Conservation (phyloP, 768 basidiomycete species). For the Coprinellus micaceus region DNA sequence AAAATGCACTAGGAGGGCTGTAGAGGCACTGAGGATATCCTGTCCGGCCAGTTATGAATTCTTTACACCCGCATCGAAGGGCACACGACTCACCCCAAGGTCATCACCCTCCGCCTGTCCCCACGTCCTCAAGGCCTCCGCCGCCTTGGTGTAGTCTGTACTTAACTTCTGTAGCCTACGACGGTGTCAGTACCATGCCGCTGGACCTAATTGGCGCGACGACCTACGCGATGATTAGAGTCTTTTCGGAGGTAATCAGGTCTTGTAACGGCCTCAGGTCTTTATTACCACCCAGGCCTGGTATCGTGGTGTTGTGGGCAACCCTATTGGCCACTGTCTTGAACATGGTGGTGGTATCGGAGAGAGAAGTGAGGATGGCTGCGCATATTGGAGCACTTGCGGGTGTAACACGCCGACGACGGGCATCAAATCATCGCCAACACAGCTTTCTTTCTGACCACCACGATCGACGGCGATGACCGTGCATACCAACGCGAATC, state of each 20-base stretch:
- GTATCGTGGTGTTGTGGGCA: slow-evolving; percentile 85
- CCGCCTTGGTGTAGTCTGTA: slow-evolving; percentile 61
- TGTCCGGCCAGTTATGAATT: slow-evolving; percentile 21
- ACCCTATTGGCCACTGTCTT: slow-evolving; percentile 74
- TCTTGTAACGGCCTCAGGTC: slow-evolving; percentile 83
- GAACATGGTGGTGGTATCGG: slow-evolving; percentile 52
- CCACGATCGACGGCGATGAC: too few relatives aligned
- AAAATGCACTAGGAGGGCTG: slow-evolving; percentile 63
- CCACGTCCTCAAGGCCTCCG: slow-evolving; percentile 71
- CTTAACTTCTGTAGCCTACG: slow-evolving; percentile 63
- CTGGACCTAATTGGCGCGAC: background rate
- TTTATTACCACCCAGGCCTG: slow-evolving; percentile 64
- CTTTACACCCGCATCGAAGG: background rate
- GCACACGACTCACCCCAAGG: slow-evolving; percentile 52
- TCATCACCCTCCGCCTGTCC: slow-evolving; percentile 81
- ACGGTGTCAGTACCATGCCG: background rate
- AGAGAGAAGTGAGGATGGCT: too few relatives aligned
- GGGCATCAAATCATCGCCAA: too few relatives aligned
- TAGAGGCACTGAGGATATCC: slow-evolving; percentile 74
- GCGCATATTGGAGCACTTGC: too few relatives aligned
- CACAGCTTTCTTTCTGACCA: too few relatives aligned
- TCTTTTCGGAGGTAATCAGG: slow-evolving; percentile 86
- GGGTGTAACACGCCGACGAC: too few relatives aligned
- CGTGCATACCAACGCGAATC: too few relatives aligned
- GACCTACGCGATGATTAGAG: slow-evolving; percentile 66